Conservation (phyloP, 140 eudicot genomes). For the Flaveria floridana region DNA sequence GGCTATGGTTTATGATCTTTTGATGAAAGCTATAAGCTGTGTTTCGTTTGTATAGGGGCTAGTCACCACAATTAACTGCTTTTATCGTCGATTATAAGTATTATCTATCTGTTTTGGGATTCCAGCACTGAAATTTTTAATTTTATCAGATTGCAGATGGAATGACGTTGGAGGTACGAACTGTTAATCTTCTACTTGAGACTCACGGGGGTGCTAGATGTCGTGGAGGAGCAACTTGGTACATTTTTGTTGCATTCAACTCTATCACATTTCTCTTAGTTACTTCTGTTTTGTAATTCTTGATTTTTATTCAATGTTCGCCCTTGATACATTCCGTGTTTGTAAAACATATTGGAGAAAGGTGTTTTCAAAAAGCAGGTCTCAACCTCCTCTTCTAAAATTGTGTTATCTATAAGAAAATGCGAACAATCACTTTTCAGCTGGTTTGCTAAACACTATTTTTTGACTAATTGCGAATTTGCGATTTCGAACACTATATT, state of each 20-base stretch:
- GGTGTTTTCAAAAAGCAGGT: not conserved
- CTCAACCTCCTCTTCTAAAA: not conserved
- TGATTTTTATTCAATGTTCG: not conserved
- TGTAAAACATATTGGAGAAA: not conserved
- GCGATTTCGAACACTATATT: not conserved
- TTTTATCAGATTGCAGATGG: slow-evolving; percentile 91
- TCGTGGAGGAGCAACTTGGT: slow-evolving; percentile 93
- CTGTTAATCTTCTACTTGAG: slow-evolving; percentile 87
- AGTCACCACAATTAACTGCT: slow-evolving; percentile 6
- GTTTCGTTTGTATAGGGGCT: slow-evolving; percentile 16
- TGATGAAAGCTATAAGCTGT: slow-evolving; percentile 11
- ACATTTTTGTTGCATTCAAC: slow-evolving; percentile 20
- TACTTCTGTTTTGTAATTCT: not conserved
- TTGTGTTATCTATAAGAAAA: not conserved
- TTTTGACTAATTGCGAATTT: not conserved
- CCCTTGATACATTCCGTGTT: not conserved
- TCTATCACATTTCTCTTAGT: slow-evolving; percentile 2
- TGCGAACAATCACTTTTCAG: not conserved
- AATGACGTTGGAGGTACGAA: slow-evolving; percentile 84
- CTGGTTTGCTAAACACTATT: not conserved
- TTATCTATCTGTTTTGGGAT: slow-evolving; percentile 3
- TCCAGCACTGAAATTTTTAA: slow-evolving; percentile 15
- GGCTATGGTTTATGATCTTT: slow-evolving; percentile 12
- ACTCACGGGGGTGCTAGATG: slow-evolving; percentile 92
- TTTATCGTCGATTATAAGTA: not conserved